Base-by-base conservation (phyloP, 1,139 yeast species). In the Hansenula anomala region DNA sequence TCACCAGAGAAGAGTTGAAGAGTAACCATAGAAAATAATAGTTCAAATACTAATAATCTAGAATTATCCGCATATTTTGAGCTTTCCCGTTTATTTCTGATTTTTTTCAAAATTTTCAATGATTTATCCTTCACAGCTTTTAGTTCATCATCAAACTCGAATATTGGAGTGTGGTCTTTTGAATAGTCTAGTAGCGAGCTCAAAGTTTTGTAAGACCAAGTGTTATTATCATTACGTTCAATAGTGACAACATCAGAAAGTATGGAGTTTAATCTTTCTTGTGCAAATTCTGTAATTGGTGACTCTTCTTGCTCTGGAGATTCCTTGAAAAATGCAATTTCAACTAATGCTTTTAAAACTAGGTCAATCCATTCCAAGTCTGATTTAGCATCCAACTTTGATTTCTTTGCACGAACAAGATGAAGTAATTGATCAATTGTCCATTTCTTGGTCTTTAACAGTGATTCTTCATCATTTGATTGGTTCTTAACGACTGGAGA, bases 1-100 rank as follows among this genome's bases (percentile, higher is more conserved):
- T 81, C 89, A 16, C 92, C 95, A 46, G 80, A 67, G 55, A 81
- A 89, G 31, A 90, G 69, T 56, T 89, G 96, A 22, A 92, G 59
- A 34, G 89, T 61, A 3, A 84, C 84, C 73, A 87, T 77, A 1
- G 96, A 83, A 43, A 86, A 78, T 36, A 92, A 65, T 33, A 87
- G 65, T 56, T 88, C 95, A 36, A 65, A 51, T 18, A 66, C 78
- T 33, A 61, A 54, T 8, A 71, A 51, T 38, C 70, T 70, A 1
- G 69, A 54, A 26, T 59, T 59, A 41, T 67, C 70, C 2, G 61
- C 60, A 39, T 64, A 71, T 5, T 63, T 62, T 4, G 67, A 58
- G 9, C 67, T 56, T 30, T 56, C 58, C 29, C 70, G 56, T 42
- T 61, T 59, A 31, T 59, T 49, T 41, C 69, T 66, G 31, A 83